Evolutionary conservation across 306 rosid genomes (phyloP).

Genomic region (Mimosa bimucronata): DNA sequence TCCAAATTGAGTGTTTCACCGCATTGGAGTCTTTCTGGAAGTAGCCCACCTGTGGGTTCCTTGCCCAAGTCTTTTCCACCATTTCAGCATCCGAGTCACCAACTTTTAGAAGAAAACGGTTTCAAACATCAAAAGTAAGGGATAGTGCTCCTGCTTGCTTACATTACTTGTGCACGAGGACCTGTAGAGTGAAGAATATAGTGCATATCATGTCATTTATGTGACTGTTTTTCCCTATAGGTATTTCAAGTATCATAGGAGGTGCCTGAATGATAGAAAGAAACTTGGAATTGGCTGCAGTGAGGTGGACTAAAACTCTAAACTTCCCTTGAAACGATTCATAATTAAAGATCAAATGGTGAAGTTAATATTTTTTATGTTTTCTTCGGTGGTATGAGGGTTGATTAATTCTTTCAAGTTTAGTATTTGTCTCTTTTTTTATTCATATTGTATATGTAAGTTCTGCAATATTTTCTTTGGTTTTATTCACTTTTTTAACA

Average conservation of each 20-base stretch:
- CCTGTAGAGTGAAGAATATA: constrained; percentile 17
- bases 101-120: constrained; percentile 95
- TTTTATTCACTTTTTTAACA: background rate
- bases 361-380: constrained; percentile 21
- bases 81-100: constrained; percentile 99
- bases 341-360: constrained; percentile 17
- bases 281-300: constrained; percentile 98
- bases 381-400: constrained; percentile 4
- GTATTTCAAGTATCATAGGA: constrained; percentile 78
- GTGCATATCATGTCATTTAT: constrained; percentile 38
- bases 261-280: constrained; percentile 89
- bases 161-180: constrained; percentile 8
- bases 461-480: constrained; percentile 10
- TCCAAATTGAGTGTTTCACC: constrained; percentile 89
- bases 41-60: constrained; percentile 96
- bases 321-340: constrained; percentile 22
- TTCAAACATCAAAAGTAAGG: constrained; percentile 95
- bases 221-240: constrained; percentile 54
- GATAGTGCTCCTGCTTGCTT: constrained; percentile 22
- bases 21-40: constrained; percentile 67
- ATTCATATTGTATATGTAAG: constrained; percentile 11
- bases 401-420: constrained; percentile 17
- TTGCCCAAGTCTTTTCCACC: constrained; percentile 94
- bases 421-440: constrained; percentile 3
- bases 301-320: constrained; percentile 68